Percentiles rank a stretch among this genome's conserved stretches.
These are phyloP conservation scores for Ogataea dorogensis DNA, from an alignment of 805 yeast species.

Conservation along the genomic window DNA sequence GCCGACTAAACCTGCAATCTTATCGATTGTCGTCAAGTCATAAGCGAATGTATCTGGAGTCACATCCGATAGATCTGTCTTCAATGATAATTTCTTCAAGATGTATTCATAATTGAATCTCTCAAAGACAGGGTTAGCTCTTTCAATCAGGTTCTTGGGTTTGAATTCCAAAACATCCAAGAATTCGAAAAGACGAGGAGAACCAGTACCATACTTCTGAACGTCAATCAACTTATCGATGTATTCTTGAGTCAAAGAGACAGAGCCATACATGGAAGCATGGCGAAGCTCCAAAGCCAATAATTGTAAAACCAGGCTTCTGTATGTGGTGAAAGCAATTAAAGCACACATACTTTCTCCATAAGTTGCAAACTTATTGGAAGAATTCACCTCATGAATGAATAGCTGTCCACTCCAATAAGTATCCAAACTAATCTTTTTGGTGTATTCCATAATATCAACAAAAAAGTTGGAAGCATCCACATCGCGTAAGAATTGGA, in stretches of 20 bases:
- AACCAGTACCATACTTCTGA: slow-evolving; percentile 49
- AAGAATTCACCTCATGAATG: slow-evolving; percentile 37
- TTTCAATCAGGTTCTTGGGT: slow-evolving; percentile 43
- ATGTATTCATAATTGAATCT: slow-evolving; percentile 42
- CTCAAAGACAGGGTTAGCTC: slow-evolving; percentile 36
- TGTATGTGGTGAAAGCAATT: slow-evolving; percentile 56
- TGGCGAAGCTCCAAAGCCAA: slow-evolving; percentile 73
- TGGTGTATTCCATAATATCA: slow-evolving; percentile 49
- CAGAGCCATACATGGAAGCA: slow-evolving; percentile 43
- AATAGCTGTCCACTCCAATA: slow-evolving; percentile 54
- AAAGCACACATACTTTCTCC: slow-evolving; percentile 51
- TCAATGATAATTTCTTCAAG: slow-evolving; percentile 37
- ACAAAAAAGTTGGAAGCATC: slow-evolving; percentile 44
- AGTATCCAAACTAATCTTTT: slow-evolving; percentile 53
- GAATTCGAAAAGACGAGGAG: slow-evolving; percentile 66
- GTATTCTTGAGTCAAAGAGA: slow-evolving; percentile 52
- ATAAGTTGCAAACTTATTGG: slow-evolving; percentile 35
- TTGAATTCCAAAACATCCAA: slow-evolving; percentile 69
- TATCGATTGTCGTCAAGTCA: slow-evolving; percentile 42
- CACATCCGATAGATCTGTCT: slow-evolving; percentile 21
- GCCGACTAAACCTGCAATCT: slow-evolving; percentile 25
- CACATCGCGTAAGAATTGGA: slow-evolving; percentile 51
- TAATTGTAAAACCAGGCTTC: slow-evolving; percentile 62
- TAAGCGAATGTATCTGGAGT: slow-evolving; percentile 33
- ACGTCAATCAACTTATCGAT: slow-evolving; percentile 52